Evolutionary conservation across 805 yeast species (phyloP), one percentile per base, ranked within the genome.

Genomic region (Wickerhamiella kazuoi): DNA sequence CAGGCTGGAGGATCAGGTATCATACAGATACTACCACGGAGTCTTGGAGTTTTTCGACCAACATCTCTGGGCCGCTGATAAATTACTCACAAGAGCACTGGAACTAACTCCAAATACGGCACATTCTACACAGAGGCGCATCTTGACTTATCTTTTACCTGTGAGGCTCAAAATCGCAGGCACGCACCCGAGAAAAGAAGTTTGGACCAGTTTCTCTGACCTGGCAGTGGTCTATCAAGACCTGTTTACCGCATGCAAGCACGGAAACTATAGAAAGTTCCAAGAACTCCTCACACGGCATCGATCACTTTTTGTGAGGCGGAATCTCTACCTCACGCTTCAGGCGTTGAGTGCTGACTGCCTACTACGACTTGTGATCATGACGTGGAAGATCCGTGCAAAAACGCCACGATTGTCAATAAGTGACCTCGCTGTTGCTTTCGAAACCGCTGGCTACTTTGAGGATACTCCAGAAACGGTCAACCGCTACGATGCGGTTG

Each of bases 91-190:
- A 8, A 3, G 7, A 4, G 45, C 49, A 3, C 24, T 48, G 1
- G 35, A 19, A 1, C 38, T 41, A 4, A 17, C 24, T 16, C 36
- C 38, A 18, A 13, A 28, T 21, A 28, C 4, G 30, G 36, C 46
- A 8, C 37, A 30, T 3, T 1, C 15, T 8, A 14, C 29, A 4
- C 46, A 41, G 23, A 45, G 44, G 32, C 37, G 38, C 3, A 19
- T 50, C 11, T 34, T 50, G 44, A 38, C 37, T 3, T 47, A 39
- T 30, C 24, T 39, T 7, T 41, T 50, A 13, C 53, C 51, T 2
- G 44, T 45, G 3, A 41, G 35, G 20, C 42, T 37, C 30, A 15
- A 41, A 6, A 26, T 31, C 18, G 24, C 32, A 7, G 32, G 39
- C 32, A 39, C 28, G 15, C 34, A 34, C 14, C 53, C 54, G 14